phyloP scores from a whole-genome alignment of 2,329 filamentous ascomycete genomes.

The Aspergillus sergii region DNA sequence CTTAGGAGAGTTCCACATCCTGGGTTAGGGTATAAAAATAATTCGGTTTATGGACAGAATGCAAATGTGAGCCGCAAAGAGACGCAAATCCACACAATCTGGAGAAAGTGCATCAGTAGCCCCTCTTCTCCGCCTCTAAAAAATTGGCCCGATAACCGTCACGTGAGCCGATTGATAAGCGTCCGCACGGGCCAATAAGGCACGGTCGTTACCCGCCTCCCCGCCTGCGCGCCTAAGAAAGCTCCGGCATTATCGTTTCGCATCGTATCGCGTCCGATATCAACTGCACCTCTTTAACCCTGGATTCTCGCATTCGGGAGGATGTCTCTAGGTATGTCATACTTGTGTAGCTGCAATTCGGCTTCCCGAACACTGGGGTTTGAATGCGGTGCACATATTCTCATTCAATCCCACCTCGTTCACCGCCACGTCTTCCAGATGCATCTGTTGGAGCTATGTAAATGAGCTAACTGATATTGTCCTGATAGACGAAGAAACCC shows the following conservation, averaged over 20 bases:
- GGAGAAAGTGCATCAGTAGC: slow-evolving; percentile 11
- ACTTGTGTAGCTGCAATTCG: background rate
- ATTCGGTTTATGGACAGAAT: background rate
- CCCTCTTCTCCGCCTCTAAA: slow-evolving; percentile 20
- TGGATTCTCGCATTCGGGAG: background rate
- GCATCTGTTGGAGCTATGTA: background rate
- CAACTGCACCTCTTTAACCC: background rate
- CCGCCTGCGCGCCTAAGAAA: background rate
- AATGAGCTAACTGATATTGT: slow-evolving; percentile 1
- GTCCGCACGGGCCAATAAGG: slow-evolving; percentile 18
- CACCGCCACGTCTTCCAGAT: background rate
- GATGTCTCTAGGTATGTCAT: slow-evolving; percentile 33
- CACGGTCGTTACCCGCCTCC: background rate
- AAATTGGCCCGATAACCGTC: slow-evolving; percentile 24
- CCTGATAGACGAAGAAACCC: slow-evolving; percentile 52
- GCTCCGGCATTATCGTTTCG: background rate
- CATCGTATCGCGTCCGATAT: slow-evolving; percentile 1
- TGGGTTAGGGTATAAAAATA: slow-evolving; percentile 10
- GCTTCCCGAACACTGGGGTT: background rate
- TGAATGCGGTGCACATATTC: background rate
- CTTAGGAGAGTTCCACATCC: slow-evolving; percentile 44
- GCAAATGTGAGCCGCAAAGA: slow-evolving; percentile 11
- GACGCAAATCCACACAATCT: slow-evolving; percentile 1
- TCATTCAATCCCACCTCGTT: background rate
- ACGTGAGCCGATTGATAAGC: slow-evolving; percentile 27